Percentiles rank a stretch among this genome's conserved stretches.
phyloP scores from a whole-genome alignment of 352 stramenopile species.

The Globisporangium nunn region DNA sequence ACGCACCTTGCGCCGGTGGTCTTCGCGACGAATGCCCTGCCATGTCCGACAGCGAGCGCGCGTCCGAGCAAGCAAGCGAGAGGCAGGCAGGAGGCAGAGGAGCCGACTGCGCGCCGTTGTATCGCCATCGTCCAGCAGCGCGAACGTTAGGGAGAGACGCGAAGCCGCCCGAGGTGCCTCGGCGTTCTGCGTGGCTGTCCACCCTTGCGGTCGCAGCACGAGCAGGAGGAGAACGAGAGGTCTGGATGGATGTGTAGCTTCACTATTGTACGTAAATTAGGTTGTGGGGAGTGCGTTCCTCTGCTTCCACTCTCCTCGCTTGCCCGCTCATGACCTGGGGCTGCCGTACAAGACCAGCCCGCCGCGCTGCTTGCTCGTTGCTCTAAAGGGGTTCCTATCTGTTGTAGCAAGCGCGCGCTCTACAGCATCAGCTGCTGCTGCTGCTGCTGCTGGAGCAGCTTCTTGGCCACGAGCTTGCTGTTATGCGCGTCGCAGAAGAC shows the following conservation, averaged over 20 bases:
- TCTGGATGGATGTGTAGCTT: not conserved
- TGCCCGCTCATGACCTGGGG: not conserved
- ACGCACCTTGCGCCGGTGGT: not conserved
- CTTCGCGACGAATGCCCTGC: not conserved
- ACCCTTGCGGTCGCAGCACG: not conserved
- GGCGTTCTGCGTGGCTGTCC: not conserved
- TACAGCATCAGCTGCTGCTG: constrained; percentile 6
- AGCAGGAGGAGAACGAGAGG: too few relatives aligned
- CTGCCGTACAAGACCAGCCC: not conserved
- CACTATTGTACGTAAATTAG: not conserved
- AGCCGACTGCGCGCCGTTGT: not conserved
- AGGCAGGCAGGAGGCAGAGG: not conserved
- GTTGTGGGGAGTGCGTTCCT: not conserved
- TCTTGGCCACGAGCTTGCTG: constrained; percentile 17
- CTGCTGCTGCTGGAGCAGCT: constrained; percentile 9
- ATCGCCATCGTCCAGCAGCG: too few relatives aligned
- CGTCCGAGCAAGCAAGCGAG: not conserved
- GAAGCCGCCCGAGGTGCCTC: not conserved
- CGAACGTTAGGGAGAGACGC: not conserved
- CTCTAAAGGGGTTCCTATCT: constrained; percentile 6
- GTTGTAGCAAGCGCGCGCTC: not conserved
- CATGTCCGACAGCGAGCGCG: too few relatives aligned
- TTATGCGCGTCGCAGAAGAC: constrained; percentile 53
- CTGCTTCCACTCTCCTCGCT: not conserved
- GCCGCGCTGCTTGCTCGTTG: not conserved